Percentiles rank a stretch among this genome's conserved stretches.
Conservation (phyloP, 352 stramenopile genomes). For the Thraustochytrium sp. region DNA sequence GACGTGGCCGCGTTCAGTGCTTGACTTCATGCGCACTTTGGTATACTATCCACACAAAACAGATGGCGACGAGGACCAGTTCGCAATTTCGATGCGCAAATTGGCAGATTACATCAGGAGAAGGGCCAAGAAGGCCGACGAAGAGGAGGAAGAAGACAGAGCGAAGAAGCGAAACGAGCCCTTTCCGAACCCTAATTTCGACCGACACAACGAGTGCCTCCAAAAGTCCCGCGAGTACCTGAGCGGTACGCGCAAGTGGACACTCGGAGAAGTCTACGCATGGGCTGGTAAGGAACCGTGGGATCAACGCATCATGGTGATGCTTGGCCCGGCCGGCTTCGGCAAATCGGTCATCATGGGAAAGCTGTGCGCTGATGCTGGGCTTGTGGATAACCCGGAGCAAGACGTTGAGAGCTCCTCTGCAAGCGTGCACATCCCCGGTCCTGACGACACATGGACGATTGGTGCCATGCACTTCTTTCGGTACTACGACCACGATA, state of each 20-base stretch:
- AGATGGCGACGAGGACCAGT: no score
- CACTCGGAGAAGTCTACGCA: background rate
- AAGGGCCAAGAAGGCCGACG: background rate
- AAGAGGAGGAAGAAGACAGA: no score
- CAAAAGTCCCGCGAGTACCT: background rate
- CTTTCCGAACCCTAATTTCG: background rate
- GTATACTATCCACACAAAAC: no score
- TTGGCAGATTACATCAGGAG: no score
- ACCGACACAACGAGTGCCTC: background rate
- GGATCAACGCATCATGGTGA: background rate
- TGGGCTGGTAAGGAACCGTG: background rate
- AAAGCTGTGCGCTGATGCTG: background rate
- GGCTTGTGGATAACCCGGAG: background rate
- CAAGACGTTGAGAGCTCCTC: background rate
- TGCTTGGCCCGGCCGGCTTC: background rate
- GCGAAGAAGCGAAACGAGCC: background rate
- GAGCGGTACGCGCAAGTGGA: background rate
- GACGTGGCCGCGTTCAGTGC: no score
- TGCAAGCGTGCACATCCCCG: background rate
- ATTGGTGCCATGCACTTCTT: slow-evolving; percentile 1
- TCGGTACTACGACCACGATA: background rate
- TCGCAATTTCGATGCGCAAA: no score
- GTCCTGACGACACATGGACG: no score
- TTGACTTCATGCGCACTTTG: no score
- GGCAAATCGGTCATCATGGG: slow-evolving; percentile 3